Conservation (phyloP, 2,329 filamentous ascomycete species). For the Diaporthe velutina region DNA sequence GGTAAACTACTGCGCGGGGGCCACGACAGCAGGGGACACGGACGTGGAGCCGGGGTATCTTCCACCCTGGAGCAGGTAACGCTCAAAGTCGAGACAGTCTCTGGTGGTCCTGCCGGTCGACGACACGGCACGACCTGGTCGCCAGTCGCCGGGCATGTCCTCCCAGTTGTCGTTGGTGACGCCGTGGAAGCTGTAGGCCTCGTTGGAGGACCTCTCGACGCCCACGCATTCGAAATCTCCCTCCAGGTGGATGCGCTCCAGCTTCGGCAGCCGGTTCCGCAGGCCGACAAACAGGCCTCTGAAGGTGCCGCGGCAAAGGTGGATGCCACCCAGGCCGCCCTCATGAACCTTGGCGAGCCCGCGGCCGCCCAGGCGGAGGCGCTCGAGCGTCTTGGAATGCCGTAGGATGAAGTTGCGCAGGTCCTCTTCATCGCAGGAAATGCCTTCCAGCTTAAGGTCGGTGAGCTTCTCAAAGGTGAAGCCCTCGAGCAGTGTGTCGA, state of each 20-base stretch:
- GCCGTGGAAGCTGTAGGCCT: conserved; percentile 57
- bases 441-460: conserved; percentile 57
- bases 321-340: conserved; percentile 57
- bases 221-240: conserved; percentile 60
- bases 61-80: conserved; percentile 55
- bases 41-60: conserved; percentile 49
- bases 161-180: conserved; percentile 58
- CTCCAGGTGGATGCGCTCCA: conserved; percentile 59
- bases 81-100: conserved; percentile 55
- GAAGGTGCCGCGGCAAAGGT: conserved; percentile 59
- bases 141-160: conserved; percentile 41
- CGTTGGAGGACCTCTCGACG: conserved; percentile 51
- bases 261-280: conserved; percentile 50
- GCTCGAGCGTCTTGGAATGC: conserved; percentile 54
- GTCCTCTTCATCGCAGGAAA: conserved; percentile 58
- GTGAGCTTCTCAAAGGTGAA: conserved; percentile 55
- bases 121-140: conserved; percentile 43
- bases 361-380: conserved; percentile 59
- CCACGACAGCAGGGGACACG: conserved; percentile 34
- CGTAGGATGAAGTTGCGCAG: conserved; percentile 57
- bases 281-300: conserved; percentile 57
- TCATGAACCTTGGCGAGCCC: conserved; percentile 56
- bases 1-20: conserved; percentile 33
- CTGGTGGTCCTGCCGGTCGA: conserved; percentile 50
- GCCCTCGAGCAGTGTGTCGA: conserved; percentile 54